Evolutionary conservation across 108 stramenopile species (phyloP), one percentile per base, ranked within the genome.

Genomic region (Nannochloropsis salina): DNA sequence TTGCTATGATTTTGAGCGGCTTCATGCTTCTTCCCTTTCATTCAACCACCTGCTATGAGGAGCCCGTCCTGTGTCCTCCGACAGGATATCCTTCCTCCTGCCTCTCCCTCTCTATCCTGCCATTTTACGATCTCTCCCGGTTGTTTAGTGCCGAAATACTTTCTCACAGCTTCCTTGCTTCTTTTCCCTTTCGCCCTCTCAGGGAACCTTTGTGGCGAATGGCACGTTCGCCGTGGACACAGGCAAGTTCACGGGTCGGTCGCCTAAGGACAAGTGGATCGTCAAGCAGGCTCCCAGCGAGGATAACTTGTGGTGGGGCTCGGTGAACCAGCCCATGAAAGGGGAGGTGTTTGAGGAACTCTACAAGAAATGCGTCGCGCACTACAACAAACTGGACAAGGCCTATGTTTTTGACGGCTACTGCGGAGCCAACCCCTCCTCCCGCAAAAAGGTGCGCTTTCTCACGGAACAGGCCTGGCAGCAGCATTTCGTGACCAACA

Each of bases 401-500:
- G 93, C 85, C 11, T 98, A 97, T 83, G 96, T 97, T 41, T 96
- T 95, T 90, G 97, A 97, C 88, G 94, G 95, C 41, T 97, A 94
- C 90, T 93, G 92, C 85, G 98, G 98, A 9, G 96, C 97, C 18
- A 95, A 90, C 83, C 94, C 95, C 22, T 92, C 93, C 45, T 93
- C 94, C 4, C 93, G 94, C 86, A 93, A 93, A 85, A 96, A 95
- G 89, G 93, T 98, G 84, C 96, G 98, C 43, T 96, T 98, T 83
- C 93, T 98, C 74, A 95, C 96, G 83, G 97, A 97, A 92, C 95
- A 96, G 95, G 97, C 97, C 80, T 98, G 98, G 98, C 97, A 97
- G 90, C 95, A 97, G 80, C 95, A 95, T 85, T 96, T 95, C 90
- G 94, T 94, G 1, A 94, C 95, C 80, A 98, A 98, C 89, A 98